Evolutionary conservation across 306 rosid genomes (phyloP).

Genomic region (Ochetophila trinervis): DNA sequence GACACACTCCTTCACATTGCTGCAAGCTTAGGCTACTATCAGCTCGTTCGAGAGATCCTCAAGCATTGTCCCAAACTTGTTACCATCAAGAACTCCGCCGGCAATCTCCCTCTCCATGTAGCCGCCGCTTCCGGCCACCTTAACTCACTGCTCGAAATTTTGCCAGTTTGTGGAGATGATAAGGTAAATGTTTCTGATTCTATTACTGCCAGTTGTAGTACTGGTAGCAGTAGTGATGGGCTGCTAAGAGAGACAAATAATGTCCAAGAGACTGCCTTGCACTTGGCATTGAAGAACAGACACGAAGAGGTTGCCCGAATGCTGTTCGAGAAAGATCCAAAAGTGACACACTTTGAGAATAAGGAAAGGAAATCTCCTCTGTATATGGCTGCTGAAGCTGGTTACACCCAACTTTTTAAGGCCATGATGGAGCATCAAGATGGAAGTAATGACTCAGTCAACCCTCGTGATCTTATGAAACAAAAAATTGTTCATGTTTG

Average conservation of each 20-base stretch:
- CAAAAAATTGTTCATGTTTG: too few species aligned
- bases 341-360: neutral
- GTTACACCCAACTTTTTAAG: neutral
- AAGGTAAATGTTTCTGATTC: neutral
- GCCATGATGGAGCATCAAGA: neutral
- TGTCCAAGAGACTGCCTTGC: conserved; percentile 25
- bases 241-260: neutral
- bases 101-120: conserved; percentile 29
- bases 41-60: neutral
- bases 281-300: conserved; percentile 20
- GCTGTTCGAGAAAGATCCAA: conserved; percentile 10
- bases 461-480: neutral
- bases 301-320: neutral
- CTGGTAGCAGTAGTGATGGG: neutral
- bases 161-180: neutral
- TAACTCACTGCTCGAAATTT: neutral
- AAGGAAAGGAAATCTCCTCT: conserved; percentile 14
- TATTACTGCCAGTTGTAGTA: neutral
- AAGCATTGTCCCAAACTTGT: neutral
- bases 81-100: neutral
- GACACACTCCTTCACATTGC: conserved; percentile 32
- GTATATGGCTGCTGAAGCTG: conserved; percentile 19
- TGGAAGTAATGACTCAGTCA: too few species aligned
- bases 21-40: neutral
- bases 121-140: neutral